Percentiles rank a stretch among this genome's conserved stretches.
phyloP scores from a whole-genome alignment of 192 early-diverging fungal species.

The Paraglomus brasilianum region DNA sequence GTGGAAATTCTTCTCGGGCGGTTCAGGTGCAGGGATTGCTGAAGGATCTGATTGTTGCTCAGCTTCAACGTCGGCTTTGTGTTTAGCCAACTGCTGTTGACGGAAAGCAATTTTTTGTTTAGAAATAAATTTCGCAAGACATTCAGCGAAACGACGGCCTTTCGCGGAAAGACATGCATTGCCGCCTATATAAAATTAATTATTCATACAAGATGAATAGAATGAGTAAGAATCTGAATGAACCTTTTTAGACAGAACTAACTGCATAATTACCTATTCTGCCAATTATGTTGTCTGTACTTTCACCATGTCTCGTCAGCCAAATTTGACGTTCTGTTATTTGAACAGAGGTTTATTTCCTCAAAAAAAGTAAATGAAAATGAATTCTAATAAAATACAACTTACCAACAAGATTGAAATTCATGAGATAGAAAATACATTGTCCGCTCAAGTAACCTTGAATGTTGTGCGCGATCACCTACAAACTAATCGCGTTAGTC shows the following conservation, averaged over 20 bases:
- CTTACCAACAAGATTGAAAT: slow-evolving; percentile 83
- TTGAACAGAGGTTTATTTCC: background rate
- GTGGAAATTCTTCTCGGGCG: slow-evolving; percentile 38
- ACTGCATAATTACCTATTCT: slow-evolving; percentile 68
- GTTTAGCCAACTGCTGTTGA: slow-evolving; percentile 38
- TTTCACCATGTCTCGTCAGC: slow-evolving; percentile 93
- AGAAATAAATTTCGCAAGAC: slow-evolving; percentile 77
- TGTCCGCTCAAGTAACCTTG: slow-evolving; percentile 91
- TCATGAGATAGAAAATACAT: slow-evolving; percentile 98
- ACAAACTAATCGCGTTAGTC: background rate
- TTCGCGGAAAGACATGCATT: slow-evolving; percentile 73
- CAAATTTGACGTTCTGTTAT: slow-evolving; percentile 79
- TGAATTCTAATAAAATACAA: slow-evolving; percentile 21
- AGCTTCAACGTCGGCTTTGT: slow-evolving; percentile 23
- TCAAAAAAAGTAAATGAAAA: background rate
- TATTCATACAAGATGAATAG: background rate
- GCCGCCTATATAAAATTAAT: slow-evolving; percentile 40
- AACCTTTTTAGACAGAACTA: background rate
- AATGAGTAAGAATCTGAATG: background rate
- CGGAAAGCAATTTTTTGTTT: slow-evolving; percentile 52
- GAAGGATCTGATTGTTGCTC: background rate
- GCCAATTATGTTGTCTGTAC: slow-evolving; percentile 77
- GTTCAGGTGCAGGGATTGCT: slow-evolving; percentile 2
- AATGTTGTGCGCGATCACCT: slow-evolving; percentile 89
- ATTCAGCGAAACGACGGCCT: slow-evolving; percentile 71